Base-by-base conservation (phyloP, 129 eudicot species). In the Flaveria ramosissima region DNA sequence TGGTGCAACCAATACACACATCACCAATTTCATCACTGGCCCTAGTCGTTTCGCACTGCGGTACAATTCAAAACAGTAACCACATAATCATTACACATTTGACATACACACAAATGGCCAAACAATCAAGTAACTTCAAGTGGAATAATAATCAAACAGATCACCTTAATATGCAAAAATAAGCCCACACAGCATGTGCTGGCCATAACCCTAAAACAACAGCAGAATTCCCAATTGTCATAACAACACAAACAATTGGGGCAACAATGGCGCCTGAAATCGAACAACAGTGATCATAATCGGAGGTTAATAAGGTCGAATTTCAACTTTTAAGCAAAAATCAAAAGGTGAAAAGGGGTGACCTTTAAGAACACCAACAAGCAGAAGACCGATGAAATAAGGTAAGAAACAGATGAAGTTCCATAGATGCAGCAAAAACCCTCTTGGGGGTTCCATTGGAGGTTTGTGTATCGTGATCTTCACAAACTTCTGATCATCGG, bases 331-430 rank as follows among this genome's bases (percentile, higher is more conserved):
- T 23, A 68, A 52, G 19, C 32, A 69, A 48, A n/a, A 15, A 72
- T 20, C 5, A 41, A 48, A 64, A 43, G 69, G 27, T 1, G 41
- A 36, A 36, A 36, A 36, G 8, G 41, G 41, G 41, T 46, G 48
- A 93, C 98, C 98, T 91, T 94, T 94, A 72, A 89, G 62, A 69
- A 86, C 27, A 65, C 98, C 98, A 71, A 94, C 92, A 81, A 94
- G 68, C 51, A 91, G 90, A 83, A 94, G 90, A 65, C 89, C 97
- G 75, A 86, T 76, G 82, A 94, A 94, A 77, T 73, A 89, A 72
- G 96, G 98, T 83, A 94, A 82, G 88, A 94, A 94, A 43, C 89
- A 71, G 46, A 89, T 51, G 93, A 94, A 89, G 77, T 85, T 83
- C 90, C 90, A 84, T 14, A 89, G 62, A 75, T 84, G 81, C 81